Evolutionary conservation across 306 rosid genomes (phyloP), one percentile per base, ranked within the genome.

Genomic region (Adenanthera pavonina): DNA sequence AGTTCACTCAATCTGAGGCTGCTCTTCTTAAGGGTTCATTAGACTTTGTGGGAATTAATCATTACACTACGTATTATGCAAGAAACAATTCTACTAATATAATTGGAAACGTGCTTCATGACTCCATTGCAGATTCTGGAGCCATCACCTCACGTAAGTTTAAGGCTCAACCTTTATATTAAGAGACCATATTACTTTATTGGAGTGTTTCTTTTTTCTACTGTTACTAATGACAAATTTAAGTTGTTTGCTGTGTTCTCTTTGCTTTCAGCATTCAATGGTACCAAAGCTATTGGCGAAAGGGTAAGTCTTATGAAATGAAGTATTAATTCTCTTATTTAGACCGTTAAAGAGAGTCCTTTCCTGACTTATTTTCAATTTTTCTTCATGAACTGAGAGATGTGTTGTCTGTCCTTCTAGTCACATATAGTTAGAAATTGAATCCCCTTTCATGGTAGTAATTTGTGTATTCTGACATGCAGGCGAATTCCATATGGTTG

Each of bases 401-500:
- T 72, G 74, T 52, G 71, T 38, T 44, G 25, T 65, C 59, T 60
- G 33, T 49, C 34, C 47, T 6, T 14, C n/a, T 3, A 15, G 7
- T 41, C n/a, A n/a, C 6, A 14, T n/a, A 62, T 77, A 33, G 44
- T 8, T 47, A 62, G 36, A 52, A 19, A 38, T 15, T 61, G 66
- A 48, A 4, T 49, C 60, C 17, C 53, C 53, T 47, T 2, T 51
- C 38, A 61, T 34, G 74, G 12, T 12, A 3, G 3, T 64, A 75
- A 80, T 48, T 68, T 66, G 66, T 36, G 53, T 69, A n/a, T 76
- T 86, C 33, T 69, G 34, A 53, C n/a, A 51, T 87, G 89, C 90
- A 96, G 99, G 99, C 98, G 41, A 91, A 48, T 85, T 93, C 99
- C 14, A 91, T 93, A 85, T 96, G 99, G 99, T 81, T 96, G 79